Evolutionary conservation across 208 protist species (phyloP).

Genomic region (Acanthamoeba divionensis): DNA sequence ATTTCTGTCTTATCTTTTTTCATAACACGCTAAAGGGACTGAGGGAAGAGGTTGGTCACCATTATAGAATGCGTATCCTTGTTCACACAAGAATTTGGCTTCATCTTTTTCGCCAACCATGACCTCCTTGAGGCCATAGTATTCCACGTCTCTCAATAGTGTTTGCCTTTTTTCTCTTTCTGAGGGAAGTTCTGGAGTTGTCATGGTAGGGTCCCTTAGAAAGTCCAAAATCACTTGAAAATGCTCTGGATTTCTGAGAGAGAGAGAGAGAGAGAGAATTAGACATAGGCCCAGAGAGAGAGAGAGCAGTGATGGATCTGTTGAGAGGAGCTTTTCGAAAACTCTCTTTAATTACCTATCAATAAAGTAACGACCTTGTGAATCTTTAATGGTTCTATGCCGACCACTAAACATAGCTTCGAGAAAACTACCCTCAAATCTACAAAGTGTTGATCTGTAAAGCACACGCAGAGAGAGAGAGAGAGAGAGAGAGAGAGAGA

Average conservation of each 20-base stretch:
- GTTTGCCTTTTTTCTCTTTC: not conserved
- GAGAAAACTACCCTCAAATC: slow-evolving; percentile 36
- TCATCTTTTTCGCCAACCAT: slow-evolving; percentile 51
- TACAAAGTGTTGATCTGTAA: slow-evolving; percentile 33
- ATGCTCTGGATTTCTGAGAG: slow-evolving; percentile 32
- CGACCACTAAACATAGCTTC: slow-evolving; percentile 35
- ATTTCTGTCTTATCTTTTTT: no score
- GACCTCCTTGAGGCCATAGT: slow-evolving; percentile 51
- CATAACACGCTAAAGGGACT: not conserved
- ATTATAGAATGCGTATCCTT: slow-evolving; percentile 54
- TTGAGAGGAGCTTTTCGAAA: no score
- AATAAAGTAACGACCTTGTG: slow-evolving; percentile 21
- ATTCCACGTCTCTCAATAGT: slow-evolving; percentile 38
- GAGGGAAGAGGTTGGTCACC: not conserved
- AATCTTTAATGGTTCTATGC: slow-evolving; percentile 1
- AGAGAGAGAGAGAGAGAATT: not conserved
- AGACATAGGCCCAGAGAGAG: not conserved
- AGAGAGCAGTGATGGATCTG: not conserved
- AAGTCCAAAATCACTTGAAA: slow-evolving; percentile 54
- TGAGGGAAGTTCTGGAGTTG: not conserved
- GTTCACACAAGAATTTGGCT: slow-evolving; percentile 28
- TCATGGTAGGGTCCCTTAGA: slow-evolving; percentile 32
- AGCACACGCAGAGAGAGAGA: no score
- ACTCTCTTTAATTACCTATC: no score
- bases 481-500: no score